phyloP scores from a whole-genome alignment of 1,284 basidiomycete species.

The Kalmanozyma brasiliensis region DNA sequence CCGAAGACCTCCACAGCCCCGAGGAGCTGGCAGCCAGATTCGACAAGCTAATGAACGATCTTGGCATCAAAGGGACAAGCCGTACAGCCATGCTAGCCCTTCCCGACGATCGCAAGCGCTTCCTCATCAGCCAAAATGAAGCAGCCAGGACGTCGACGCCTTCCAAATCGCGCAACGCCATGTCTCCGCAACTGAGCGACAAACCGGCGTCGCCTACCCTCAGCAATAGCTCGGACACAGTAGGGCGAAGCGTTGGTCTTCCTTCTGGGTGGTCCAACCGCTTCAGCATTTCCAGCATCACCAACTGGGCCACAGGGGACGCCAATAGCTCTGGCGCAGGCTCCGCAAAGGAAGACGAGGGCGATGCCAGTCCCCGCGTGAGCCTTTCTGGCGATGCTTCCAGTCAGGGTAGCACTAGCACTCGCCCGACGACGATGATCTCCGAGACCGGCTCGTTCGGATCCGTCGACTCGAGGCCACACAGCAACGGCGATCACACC shows the following conservation, averaged over 20 bases:
- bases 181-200: conserved; percentile 5
- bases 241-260: conserved; percentile 45
- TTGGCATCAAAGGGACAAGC: conserved; percentile 77
- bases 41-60: conserved; percentile 54
- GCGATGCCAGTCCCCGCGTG: conserved; percentile 25
- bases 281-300: conserved; percentile 78
- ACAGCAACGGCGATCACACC: conserved; percentile 17
- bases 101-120: conserved; percentile 76
- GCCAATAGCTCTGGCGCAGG: conserved; percentile 20
- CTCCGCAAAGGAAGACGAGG: conserved; percentile 24
- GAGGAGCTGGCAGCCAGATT: conserved; percentile 44
- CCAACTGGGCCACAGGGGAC: conserved; percentile 68
- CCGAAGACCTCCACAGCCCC: conserved; percentile 17
- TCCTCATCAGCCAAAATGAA: conserved; percentile 71
- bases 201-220: conserved; percentile 75
- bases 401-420: conserved; percentile 36
- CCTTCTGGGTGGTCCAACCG: conserved; percentile 74
- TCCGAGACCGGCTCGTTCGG: conserved; percentile 36
- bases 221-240: conserved; percentile 70
- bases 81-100: conserved; percentile 77
- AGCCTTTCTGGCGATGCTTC: conserved; percentile 30
- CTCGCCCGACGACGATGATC: conserved; percentile 31
- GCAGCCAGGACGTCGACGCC: conserved; percentile 42
- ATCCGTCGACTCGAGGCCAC: conserved; percentile 19
- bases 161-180: conserved; percentile 13